These are phyloP conservation scores for Pichia ethanolica DNA, from an alignment of 805 yeast genomes.

Conservation along the genomic window DNA sequence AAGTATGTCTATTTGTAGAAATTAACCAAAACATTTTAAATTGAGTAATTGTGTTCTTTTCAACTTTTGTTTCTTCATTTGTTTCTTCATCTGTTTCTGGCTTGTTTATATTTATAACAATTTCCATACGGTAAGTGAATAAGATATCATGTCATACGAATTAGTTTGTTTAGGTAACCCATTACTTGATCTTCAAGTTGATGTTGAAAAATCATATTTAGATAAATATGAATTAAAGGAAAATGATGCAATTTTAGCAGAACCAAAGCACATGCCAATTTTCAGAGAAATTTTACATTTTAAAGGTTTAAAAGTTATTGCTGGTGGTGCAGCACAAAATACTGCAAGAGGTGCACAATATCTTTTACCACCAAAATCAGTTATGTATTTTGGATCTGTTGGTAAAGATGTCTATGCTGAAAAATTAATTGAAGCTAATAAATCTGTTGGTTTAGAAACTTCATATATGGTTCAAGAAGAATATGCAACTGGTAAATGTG, in stretches of 20 bases:
- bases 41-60: neutral
- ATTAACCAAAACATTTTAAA: neutral
- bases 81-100: no score
- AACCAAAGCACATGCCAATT: constrained; percentile 78
- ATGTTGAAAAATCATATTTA: constrained; percentile 60
- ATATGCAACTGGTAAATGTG: constrained; percentile 93
- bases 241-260: constrained; percentile 86
- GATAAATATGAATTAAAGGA: constrained; percentile 78
- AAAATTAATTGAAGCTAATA: constrained; percentile 74
- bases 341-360: constrained; percentile 98
- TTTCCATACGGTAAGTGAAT: no score
- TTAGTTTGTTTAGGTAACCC: constrained; percentile 88
- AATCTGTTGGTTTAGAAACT: constrained; percentile 80
- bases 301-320: constrained; percentile 62
- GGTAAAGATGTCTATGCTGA: constrained; percentile 88
- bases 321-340: constrained; percentile 99
- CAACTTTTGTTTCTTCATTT: neutral
- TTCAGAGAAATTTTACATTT: constrained; percentile 66
- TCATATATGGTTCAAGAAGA: constrained; percentile 74
- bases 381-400: constrained; percentile 92
- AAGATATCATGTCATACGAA: constrained; percentile 42
- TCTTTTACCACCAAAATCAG: constrained; percentile 71
- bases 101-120: no score
- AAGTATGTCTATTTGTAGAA: no score
- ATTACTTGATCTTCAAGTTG: constrained; percentile 77